Conservation (phyloP, 2,329 filamentous ascomycete genomes). For the Chaetomiaceae sp. region DNA sequence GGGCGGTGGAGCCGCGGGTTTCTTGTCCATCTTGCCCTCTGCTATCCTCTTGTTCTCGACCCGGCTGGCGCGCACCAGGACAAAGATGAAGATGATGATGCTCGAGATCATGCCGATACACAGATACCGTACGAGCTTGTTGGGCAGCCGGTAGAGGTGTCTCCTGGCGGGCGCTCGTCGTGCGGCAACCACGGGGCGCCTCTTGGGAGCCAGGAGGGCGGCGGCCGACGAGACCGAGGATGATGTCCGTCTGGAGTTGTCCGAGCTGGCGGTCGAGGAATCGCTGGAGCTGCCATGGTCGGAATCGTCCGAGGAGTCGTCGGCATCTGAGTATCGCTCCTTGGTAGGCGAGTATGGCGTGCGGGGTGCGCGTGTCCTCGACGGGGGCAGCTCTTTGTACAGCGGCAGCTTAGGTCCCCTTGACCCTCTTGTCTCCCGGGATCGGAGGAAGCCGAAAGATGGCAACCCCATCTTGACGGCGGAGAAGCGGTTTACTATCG, state of each 20-base stretch:
- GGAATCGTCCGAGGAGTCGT: slow-evolving; percentile 35
- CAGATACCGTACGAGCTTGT: slow-evolving; percentile 71
- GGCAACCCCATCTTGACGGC: slow-evolving; percentile 43
- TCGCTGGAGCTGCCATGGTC: slow-evolving; percentile 39
- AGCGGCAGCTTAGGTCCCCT: slow-evolving; percentile 42
- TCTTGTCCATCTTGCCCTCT: slow-evolving; percentile 53
- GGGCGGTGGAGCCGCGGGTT: slow-evolving; percentile 57
- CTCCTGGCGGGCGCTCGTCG: slow-evolving; percentile 32
- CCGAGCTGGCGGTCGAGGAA: slow-evolving; percentile 41
- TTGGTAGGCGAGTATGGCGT: slow-evolving; percentile 35
- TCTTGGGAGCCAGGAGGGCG: slow-evolving; percentile 42
- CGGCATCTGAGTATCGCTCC: slow-evolving; percentile 49
- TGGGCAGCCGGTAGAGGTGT: slow-evolving; percentile 59
- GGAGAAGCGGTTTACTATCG: no score
- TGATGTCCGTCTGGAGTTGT: slow-evolving; percentile 49
- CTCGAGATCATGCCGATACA: slow-evolving; percentile 65
- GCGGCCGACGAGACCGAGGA: slow-evolving; percentile 40
- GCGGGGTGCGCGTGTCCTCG: slow-evolving; percentile 5
- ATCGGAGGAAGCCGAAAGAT: slow-evolving; percentile 42
- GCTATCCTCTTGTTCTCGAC: slow-evolving; percentile 60
- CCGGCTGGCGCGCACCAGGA: slow-evolving; percentile 68
- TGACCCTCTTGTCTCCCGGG: slow-evolving; percentile 39
- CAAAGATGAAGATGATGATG: slow-evolving; percentile 71
- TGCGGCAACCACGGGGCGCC: slow-evolving; percentile 30
- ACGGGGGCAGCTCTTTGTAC: slow-evolving; percentile 42